Evolutionary conservation across 345 rosid species (phyloP), one percentile per base, ranked within the genome.

Genomic region (Aurinia saxatilis): DNA sequence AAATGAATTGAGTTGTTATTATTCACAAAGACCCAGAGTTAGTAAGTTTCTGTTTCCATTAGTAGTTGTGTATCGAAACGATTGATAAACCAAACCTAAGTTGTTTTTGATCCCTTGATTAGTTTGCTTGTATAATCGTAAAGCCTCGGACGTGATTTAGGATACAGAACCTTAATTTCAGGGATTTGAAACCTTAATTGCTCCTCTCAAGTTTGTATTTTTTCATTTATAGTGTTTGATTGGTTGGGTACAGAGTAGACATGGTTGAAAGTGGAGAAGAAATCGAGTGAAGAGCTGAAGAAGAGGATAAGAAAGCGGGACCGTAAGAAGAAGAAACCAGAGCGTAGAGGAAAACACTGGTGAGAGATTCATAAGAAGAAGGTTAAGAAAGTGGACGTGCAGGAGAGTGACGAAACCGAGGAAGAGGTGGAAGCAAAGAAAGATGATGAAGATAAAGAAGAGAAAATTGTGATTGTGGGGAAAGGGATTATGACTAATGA

Each of bases 401-500:
- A 72, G 37, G 69, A 58, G 14, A 16, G 10, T 34, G 72, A 11
- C 16, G 29, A 17, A 27, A 35, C 6, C 48, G 65, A 73, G 42
- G 65, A 64, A 51, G 77, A 62, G 18, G 60, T 55, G 12, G 75
- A 57, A 34, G 68, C 45, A 14, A 63, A 51, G 4, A 74, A 48
- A 11, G 69, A 49, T 5, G 72, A 64, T 10, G 70, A 40, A 3
- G 70, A 40, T 7, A 66, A 65, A 31, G 76, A 67, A 34, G 60
- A 65, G 66, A 41, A 36, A 41, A 40, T 54, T 12, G 50, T 63
- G 53, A 63, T 72, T 40, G 69, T 55, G 1, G 77, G 79, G 3
- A 50, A 91, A 49, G 97, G 97, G 47, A 93, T 93, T 25, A 86
- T 90, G 96, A 93, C 88, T 38, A 66, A 77, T 8, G 83, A 73